phyloP scores from a whole-genome alignment of 2,329 filamentous ascomycete species.

The Shiraia sp. region DNA sequence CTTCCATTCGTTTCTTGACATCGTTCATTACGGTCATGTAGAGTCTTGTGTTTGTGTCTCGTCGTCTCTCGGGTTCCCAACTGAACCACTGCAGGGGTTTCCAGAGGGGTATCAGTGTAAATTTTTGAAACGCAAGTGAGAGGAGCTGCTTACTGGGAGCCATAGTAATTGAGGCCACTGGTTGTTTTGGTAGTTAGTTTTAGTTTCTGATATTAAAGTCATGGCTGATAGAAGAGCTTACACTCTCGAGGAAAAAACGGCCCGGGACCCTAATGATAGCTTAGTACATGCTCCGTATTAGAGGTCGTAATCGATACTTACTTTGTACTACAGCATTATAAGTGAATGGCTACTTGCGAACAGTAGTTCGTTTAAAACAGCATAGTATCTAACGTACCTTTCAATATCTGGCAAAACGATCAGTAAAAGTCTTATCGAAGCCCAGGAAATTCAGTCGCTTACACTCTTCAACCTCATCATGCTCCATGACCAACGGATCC shows the following conservation, averaged over 20 bases:
- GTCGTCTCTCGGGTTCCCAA: slow-evolving; percentile 10
- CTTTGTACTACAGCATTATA: slow-evolving; percentile 7
- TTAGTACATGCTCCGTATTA: slow-evolving; percentile 4
- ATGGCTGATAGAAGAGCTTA: slow-evolving; percentile 6
- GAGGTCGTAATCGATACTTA: slow-evolving; percentile 5
- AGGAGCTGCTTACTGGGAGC: slow-evolving; percentile 10
- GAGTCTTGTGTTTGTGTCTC: slow-evolving; percentile 11
- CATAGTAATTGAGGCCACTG: slow-evolving; percentile 8
- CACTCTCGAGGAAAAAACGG: slow-evolving; percentile 8
- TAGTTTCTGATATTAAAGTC: slow-evolving; percentile 5
- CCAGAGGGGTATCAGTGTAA: slow-evolving; percentile 7
- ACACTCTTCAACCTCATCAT: slow-evolving; percentile 9
- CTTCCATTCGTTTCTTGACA: slow-evolving; percentile 11
- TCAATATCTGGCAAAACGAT: slow-evolving; percentile 8
- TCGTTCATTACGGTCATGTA: slow-evolving; percentile 12
- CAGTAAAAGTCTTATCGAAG: slow-evolving; percentile 7
- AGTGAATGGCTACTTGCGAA: slow-evolving; percentile 8
- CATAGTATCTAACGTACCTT: slow-evolving; percentile 8
- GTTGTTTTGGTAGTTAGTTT: slow-evolving; percentile 8
- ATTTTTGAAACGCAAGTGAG: slow-evolving; percentile 5
- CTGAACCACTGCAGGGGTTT: slow-evolving; percentile 12
- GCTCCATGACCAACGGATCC: slow-evolving; percentile 8
- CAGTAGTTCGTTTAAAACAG: slow-evolving; percentile 7
- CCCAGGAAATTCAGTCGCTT: slow-evolving; percentile 6
- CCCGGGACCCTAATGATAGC: slow-evolving; percentile 7